These are phyloP conservation scores for Neofusicoccum parvum DNA, from an alignment of 2,329 filamentous ascomycete genomes.

Conservation along the genomic window DNA sequence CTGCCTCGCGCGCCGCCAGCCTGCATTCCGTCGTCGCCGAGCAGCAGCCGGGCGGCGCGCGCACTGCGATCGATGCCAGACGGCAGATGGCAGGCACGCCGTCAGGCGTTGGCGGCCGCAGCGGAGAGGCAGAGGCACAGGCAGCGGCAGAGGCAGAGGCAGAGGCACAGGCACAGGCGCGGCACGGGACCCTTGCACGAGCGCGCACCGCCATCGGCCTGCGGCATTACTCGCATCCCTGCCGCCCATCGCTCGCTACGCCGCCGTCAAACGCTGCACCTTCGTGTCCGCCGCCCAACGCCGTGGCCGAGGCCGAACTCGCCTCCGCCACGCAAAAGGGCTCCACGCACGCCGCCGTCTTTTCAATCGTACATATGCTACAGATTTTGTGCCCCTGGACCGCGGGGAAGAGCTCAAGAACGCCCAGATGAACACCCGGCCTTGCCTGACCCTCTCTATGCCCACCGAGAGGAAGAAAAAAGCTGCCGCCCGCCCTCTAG, in stretches of 20 bases:
- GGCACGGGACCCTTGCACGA: neutral
- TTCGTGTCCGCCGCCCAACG: constrained; percentile 10
- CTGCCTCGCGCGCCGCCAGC: too few relatives aligned
- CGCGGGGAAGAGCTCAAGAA: constrained; percentile 16
- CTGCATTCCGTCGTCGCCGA: too few relatives aligned
- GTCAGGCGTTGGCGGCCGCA: too few relatives aligned
- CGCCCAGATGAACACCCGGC: constrained; percentile 13
- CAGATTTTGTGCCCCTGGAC: constrained; percentile 15
- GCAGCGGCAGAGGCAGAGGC: too few relatives aligned
- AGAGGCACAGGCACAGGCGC: neutral
- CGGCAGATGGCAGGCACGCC: too few relatives aligned
- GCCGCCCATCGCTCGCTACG: constrained; percentile 14
- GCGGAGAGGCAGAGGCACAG: too few relatives aligned
- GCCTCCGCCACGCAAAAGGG: neutral
- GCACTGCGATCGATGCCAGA: too few relatives aligned
- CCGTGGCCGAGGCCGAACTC: neutral
- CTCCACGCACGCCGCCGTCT: neutral
- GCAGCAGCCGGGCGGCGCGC: too few relatives aligned
- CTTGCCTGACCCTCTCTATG: constrained; percentile 15
- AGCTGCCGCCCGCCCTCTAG: neutral
- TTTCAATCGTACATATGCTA: constrained; percentile 20
- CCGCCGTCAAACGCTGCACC: constrained; percentile 15
- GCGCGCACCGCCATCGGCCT: constrained; percentile 2
- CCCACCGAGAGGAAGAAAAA: constrained; percentile 13
- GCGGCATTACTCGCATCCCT: constrained; percentile 16